Percentiles rank a stretch among this genome's conserved stretches.
Evolutionary conservation across 2,329 filamentous ascomycete species (phyloP).

Genomic region (Diplodia scrobiculata): DNA sequence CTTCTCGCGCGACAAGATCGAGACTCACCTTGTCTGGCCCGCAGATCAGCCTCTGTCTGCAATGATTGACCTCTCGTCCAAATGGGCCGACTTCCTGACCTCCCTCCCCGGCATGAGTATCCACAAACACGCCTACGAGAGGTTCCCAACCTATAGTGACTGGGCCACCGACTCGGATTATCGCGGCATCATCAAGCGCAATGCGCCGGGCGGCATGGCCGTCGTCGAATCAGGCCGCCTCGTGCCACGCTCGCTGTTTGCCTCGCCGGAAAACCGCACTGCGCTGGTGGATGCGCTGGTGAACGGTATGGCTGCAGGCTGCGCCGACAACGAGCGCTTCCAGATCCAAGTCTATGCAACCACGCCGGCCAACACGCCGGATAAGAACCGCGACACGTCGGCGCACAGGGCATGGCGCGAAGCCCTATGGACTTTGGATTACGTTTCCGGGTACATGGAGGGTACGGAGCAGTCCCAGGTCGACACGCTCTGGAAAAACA

Average conservation of each 20-base stretch:
- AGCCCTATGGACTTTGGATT: conserved; percentile 37
- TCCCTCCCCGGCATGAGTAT: conserved; percentile 41
- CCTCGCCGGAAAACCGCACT: conserved; percentile 32
- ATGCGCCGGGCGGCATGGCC: conserved; percentile 42
- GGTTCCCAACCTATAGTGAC: conserved; percentile 39
- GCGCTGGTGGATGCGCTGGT: conserved; percentile 39
- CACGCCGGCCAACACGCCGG: conserved; percentile 39
- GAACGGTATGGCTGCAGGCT: conserved; percentile 35
- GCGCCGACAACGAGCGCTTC: conserved; percentile 1
- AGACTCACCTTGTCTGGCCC: conserved; percentile 41
- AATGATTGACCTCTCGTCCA: conserved; percentile 37
- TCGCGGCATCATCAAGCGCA: conserved; percentile 38
- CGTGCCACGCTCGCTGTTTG: conserved; percentile 39
- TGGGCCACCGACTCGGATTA: conserved; percentile 38
- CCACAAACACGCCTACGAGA: conserved; percentile 40
- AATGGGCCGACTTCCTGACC: conserved; percentile 40
- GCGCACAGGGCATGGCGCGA: conserved; percentile 41
- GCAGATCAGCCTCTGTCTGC: conserved; percentile 34
- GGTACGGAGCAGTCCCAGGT: conserved; percentile 32
- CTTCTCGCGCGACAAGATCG: conserved; percentile 38
- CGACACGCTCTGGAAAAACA: conserved; percentile 24
- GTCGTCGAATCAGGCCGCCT: conserved; percentile 42
- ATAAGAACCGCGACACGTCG: conserved; percentile 38
- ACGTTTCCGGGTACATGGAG: conserved; percentile 36
- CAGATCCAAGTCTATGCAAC: conserved; percentile 41